phyloP scores from a whole-genome alignment of 352 stramenopile species.

The Globisporangium solare region DNA sequence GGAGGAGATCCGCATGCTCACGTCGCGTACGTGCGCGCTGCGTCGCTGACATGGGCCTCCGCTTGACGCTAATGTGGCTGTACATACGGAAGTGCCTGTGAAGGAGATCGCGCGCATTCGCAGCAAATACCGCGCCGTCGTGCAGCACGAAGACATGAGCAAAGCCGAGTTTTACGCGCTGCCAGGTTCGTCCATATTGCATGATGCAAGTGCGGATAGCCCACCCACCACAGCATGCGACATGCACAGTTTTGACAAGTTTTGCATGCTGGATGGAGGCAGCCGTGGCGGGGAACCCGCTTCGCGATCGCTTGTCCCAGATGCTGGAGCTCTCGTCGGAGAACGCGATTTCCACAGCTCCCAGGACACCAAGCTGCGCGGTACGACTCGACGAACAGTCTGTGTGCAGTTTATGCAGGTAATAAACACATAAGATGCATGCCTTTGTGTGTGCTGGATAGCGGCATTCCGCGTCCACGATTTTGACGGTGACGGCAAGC shows the following conservation, averaged over 20 bases:
- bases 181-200: too few relatives aligned
- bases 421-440: not conserved
- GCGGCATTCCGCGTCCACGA: slow-evolving; percentile 70
- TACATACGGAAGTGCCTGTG: slow-evolving; percentile 43
- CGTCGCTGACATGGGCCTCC: not conserved
- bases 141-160: slow-evolving; percentile 41
- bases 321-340: slow-evolving; percentile 32
- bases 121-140: slow-evolving; percentile 29
- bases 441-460: slow-evolving; percentile 6
- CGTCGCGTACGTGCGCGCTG: slow-evolving; percentile 27
- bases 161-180: slow-evolving; percentile 52
- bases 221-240: too few relatives aligned
- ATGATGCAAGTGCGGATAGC: too few relatives aligned
- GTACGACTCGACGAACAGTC: slow-evolving; percentile 8
- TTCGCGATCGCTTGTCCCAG: slow-evolving; percentile 41
- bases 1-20: slow-evolving; percentile 60
- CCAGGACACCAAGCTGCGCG: slow-evolving; percentile 43
- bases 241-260: too few relatives aligned
- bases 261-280: not conserved
- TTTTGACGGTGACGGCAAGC: slow-evolving; percentile 65
- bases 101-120: slow-evolving; percentile 55
- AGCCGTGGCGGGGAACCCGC: slow-evolving; percentile 37
- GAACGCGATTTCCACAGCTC: slow-evolving; percentile 37
- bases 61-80: not conserved
- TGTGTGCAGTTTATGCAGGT: too few relatives aligned